Base-by-base conservation (phyloP, 1,139 yeast genomes). In the Magnusiomyces clavatus region DNA sequence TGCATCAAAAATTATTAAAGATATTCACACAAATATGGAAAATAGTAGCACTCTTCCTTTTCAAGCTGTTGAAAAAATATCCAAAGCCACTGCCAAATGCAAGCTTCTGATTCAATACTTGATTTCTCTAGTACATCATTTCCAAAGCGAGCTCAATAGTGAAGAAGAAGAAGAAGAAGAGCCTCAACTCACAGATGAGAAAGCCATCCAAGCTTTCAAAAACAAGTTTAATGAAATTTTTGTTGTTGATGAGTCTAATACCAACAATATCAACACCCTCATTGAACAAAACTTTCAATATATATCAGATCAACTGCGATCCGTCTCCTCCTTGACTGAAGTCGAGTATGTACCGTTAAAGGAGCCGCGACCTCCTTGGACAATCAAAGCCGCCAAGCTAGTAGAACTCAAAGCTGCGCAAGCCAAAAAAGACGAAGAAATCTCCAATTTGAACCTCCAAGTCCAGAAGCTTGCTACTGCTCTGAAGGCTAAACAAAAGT, bases 401-500 rank as follows among this genome's bases (percentile, higher is more conserved):
- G 54, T 52, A 16, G 52, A 54, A 14, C 46, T 60, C n/a, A 54
- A 55, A 40, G 52, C 50, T 8, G 49, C 48, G 17, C 61, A 61
- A 40, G 43, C 49, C 3, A 51, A 54, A n/a, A 53, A 58, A 41
- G 51, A 61, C 19, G 51, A 53, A 6, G 63, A 63, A 46, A 56
- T 66, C 14, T 58, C 50, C 12, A 50, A 48, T 14, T 54, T 66
- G 12, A 60, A 58, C n/a, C 35, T 47, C 4, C 64, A 64, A 43
- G 55, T 58, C 20, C 59, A 58, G 37, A 54, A 57, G 39, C 56
- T 64, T 24, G 60, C 63, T 3, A 55, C 64, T 0, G 53, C 57
- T 6, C 51, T 63, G 19, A 53, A 64, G 16, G 65, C 67, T 20
- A 70, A 72, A 43, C 77, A 75, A 46, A 64, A 64, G 46, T 56